phyloP scores from a whole-genome alignment of 2,329 filamentous ascomycete genomes.

The Waltergamsia citrina region DNA sequence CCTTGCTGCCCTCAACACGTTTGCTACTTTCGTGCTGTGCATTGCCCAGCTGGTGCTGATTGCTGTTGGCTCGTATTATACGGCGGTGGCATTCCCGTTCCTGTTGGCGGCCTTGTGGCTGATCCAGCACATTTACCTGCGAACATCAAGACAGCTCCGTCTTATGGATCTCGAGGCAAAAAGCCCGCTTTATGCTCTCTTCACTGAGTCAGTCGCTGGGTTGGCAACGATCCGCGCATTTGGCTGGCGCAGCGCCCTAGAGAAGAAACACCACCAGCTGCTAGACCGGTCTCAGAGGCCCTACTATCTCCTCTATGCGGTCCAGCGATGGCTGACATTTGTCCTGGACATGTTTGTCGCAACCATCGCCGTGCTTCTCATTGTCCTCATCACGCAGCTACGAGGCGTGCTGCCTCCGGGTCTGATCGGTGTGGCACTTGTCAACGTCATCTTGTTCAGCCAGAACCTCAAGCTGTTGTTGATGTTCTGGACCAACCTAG shows the following conservation, averaged over 20 bases:
- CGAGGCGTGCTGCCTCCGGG: constrained; percentile 13
- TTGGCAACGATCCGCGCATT: constrained; percentile 40
- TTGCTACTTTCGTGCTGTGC: constrained; percentile 10
- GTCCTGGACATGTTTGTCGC: constrained; percentile 38
- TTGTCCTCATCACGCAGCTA: constrained; percentile 29
- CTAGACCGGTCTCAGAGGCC: constrained; percentile 36
- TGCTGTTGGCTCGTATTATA: constrained; percentile 9
- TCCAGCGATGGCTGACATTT: constrained; percentile 39
- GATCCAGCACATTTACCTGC: constrained; percentile 26
- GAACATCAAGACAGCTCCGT: constrained; percentile 41
- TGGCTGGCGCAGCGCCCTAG: constrained; percentile 22
- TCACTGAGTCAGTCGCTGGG: constrained; percentile 36
- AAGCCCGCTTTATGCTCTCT: constrained; percentile 39
- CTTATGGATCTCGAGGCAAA: constrained; percentile 40
- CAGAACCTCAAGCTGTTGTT: constrained; percentile 13
- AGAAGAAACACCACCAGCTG: constrained; percentile 12
- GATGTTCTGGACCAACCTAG: constrained; percentile 19
- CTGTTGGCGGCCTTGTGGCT: constrained; percentile 7
- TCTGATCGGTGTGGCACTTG: constrained; percentile 16
- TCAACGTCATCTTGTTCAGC: constrained; percentile 17
- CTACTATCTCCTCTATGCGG: constrained; percentile 36
- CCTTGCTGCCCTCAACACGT: constrained; percentile 11
- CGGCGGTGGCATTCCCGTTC: constrained; percentile 8
- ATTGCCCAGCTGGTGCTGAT: constrained; percentile 12
- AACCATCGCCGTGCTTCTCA: constrained; percentile 32